Conservation (phyloP, 495 filamentous ascomycete species). For the Aspergillus olivimuriae region DNA sequence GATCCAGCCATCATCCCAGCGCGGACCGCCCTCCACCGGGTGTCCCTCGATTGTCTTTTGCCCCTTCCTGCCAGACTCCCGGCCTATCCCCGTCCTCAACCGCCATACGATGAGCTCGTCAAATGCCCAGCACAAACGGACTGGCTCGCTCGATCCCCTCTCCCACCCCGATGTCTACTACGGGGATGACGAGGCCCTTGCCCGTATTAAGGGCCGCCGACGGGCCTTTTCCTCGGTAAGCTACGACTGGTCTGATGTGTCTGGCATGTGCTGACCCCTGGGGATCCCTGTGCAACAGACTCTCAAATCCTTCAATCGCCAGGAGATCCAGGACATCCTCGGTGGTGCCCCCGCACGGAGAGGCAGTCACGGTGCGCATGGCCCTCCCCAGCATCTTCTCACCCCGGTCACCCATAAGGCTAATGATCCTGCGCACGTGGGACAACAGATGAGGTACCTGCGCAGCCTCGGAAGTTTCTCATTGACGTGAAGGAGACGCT, state of each 20-base stretch:
- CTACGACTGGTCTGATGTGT: slow-evolving; percentile 11
- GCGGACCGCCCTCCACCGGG: not conserved
- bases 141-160: slow-evolving; percentile 38
- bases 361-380: slow-evolving; percentile 42
- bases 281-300: slow-evolving; percentile 17
- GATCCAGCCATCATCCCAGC: too few species aligned
- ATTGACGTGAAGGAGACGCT: slow-evolving; percentile 73
- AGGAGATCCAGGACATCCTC: slow-evolving; percentile 30
- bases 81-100: not conserved
- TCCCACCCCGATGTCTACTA: slow-evolving; percentile 47
- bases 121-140: slow-evolving; percentile 20
- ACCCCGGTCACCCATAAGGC: not conserved
- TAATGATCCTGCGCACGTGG: slow-evolving; percentile 6
- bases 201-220: slow-evolving; percentile 30
- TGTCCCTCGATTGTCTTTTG: not conserved
- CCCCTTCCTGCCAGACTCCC: too few species aligned
- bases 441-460: slow-evolving; percentile 42
- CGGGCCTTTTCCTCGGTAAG: slow-evolving; percentile 45
- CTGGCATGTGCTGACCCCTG: not conserved
- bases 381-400: not conserved
- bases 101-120: slow-evolving; percentile 30
- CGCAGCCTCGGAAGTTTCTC: slow-evolving; percentile 59
- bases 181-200: slow-evolving; percentile 32
- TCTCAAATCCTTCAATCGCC: slow-evolving; percentile 29
- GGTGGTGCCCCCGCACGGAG: slow-evolving; percentile 32